A percentile compares a stretch with the other conserved stretches of the same genome.
Conservation (phyloP, 805 yeast genomes). For the Pichia manshurica region DNA sequence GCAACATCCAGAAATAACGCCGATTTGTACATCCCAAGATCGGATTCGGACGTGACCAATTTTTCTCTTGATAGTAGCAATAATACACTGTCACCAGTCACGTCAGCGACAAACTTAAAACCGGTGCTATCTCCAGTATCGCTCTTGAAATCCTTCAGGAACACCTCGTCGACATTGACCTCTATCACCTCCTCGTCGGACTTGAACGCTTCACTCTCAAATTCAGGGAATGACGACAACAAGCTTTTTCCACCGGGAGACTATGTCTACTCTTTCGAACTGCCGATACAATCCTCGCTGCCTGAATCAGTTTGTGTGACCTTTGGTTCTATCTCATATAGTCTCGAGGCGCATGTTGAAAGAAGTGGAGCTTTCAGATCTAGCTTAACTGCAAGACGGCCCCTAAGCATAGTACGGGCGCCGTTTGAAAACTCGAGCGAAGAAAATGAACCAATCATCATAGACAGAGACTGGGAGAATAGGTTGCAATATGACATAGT, state of each 20-base stretch:
- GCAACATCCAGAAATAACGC: constrained; percentile 41
- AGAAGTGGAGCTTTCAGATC: constrained; percentile 84
- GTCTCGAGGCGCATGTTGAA: constrained; percentile 61
- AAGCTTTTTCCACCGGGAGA: constrained; percentile 75
- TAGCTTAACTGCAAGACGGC: constrained; percentile 57
- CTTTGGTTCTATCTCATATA: constrained; percentile 75
- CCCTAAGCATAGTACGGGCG: constrained; percentile 64
- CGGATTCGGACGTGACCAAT: constrained; percentile 32
- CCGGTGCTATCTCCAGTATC: constrained; percentile 27
- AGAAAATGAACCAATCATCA: constrained; percentile 88
- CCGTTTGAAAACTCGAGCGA: constrained; percentile 77
- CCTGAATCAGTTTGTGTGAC: constrained; percentile 79
- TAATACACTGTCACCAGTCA: constrained; percentile 26
- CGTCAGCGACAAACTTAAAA: constrained; percentile 16
- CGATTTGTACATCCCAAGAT: constrained; percentile 35
- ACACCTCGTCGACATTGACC: neutral
- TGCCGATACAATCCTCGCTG: constrained; percentile 70
- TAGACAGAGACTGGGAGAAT: constrained; percentile 90
- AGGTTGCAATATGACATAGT: constrained; percentile 84
- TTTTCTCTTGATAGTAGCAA: constrained; percentile 31
- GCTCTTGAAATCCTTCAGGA: constrained; percentile 25
- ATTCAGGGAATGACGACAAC: constrained; percentile 17
- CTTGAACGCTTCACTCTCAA: neutral
- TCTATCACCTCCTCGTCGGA: constrained; percentile 16
- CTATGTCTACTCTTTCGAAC: constrained; percentile 87